Percentiles rank a stretch among this genome's conserved stretches.
These are phyloP conservation scores for Astrephomene gubernaculifera DNA, from an alignment of 139 green algal species.

Conservation along the genomic window DNA sequence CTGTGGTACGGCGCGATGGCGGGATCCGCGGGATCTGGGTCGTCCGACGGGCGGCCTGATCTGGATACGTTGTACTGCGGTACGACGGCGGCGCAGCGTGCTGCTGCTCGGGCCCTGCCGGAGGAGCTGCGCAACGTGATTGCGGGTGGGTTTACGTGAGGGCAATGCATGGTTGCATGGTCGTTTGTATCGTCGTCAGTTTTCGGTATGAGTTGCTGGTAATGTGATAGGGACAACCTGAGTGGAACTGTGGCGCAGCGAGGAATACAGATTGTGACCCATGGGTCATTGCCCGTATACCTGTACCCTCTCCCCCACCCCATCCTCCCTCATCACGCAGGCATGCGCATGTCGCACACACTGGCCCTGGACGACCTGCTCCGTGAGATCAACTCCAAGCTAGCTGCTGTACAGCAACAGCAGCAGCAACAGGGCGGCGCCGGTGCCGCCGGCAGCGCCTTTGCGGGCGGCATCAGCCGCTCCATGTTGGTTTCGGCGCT, in stretches of 20 bases:
- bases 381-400: slow-evolving; percentile 13
- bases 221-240: too few species aligned
- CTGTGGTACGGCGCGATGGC: slow-evolving; percentile 56
- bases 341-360: not conserved
- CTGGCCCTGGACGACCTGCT: slow-evolving; percentile 36
- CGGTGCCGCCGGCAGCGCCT: not conserved
- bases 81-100: slow-evolving; percentile 34
- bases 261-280: too few species aligned
- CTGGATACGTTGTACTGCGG: slow-evolving; percentile 31
- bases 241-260: too few species aligned
- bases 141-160: slow-evolving; percentile 2
- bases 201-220: too few species aligned
- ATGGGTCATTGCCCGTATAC: too few species aligned
- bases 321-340: not conserved
- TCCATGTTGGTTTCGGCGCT: slow-evolving; percentile 36
- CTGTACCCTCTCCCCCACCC: not conserved
- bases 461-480: slow-evolving; percentile 1
- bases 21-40: not conserved
- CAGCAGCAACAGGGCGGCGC: not conserved
- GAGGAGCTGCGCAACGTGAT: slow-evolving; percentile 18
- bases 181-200: too few species aligned
- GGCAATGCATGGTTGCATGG: too few species aligned
- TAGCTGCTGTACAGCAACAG: not conserved
- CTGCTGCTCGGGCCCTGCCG: not conserved
- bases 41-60: slow-evolving; percentile 14